Conservation (phyloP, 2,329 filamentous ascomycete genomes). For the Alternaria longipes region DNA sequence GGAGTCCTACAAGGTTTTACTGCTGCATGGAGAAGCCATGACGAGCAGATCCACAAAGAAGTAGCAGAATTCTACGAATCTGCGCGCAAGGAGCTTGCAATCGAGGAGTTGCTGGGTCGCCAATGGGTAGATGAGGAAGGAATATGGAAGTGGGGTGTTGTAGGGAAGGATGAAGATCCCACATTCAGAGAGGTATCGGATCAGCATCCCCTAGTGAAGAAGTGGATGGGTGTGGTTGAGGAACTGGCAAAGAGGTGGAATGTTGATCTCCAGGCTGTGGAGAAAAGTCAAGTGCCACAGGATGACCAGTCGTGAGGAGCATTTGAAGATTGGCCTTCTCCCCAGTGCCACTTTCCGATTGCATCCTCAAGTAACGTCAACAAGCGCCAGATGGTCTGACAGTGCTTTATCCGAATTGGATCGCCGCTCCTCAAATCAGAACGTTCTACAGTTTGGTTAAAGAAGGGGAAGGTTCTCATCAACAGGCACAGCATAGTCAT, state of each 20-base stretch:
- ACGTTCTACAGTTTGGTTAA: not conserved
- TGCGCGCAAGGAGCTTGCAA: conserved; percentile 68
- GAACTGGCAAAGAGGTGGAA: conserved; percentile 55
- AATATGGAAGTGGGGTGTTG: conserved; percentile 72
- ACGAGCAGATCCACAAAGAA: conserved; percentile 37
- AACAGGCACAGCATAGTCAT: not conserved
- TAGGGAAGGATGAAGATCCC: conserved; percentile 44
- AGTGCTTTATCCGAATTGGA: not conserved
- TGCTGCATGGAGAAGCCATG: conserved; percentile 55
- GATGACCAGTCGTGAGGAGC: conserved; percentile 40
- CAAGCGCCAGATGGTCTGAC: not conserved
- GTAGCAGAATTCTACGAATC: conserved; percentile 44
- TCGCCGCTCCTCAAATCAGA: not conserved
- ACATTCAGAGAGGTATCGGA: conserved; percentile 62
- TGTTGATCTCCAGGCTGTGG: conserved; percentile 52
- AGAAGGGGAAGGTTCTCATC: not conserved
- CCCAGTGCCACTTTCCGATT: not conserved
- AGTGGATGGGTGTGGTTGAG: conserved; percentile 64
- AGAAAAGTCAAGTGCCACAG: conserved; percentile 46
- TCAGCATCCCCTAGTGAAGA: conserved; percentile 72
- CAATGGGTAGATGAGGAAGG: conserved; percentile 76
- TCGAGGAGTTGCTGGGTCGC: conserved; percentile 69
- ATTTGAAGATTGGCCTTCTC: not conserved
- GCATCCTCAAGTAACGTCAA: not conserved
- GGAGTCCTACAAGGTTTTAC: conserved; percentile 79